A percentile compares a stretch with the other conserved stretches of the same genome.
Conservation (phyloP, 371 early-diverging fungal species). For the Rhizopus stolonifer region DNA sequence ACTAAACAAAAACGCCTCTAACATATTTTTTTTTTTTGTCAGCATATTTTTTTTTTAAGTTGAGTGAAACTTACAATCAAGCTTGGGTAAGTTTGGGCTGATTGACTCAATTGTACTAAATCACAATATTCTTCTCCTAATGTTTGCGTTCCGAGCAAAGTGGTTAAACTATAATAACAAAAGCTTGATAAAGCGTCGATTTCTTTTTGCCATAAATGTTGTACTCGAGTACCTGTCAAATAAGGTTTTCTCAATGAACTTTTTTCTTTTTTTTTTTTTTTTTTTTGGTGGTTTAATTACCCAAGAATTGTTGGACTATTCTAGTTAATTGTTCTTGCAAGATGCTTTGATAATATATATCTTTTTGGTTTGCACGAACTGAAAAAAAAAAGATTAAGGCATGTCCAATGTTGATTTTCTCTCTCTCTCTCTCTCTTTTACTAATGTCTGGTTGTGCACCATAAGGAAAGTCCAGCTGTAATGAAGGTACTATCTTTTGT, state of each 20-base stretch:
- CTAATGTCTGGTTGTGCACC: constrained; percentile 84
- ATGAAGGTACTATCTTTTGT: background rate
- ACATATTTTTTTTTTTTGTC: background rate
- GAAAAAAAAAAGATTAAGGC: too few species aligned
- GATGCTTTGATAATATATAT: constrained; percentile 71
- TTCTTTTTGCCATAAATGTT: constrained; percentile 68
- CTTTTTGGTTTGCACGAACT: constrained; percentile 89
- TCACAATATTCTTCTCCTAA: constrained; percentile 94
- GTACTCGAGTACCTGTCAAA: constrained; percentile 39
- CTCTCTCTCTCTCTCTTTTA: constrained; percentile 17
- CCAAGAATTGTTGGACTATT: constrained; percentile 65
- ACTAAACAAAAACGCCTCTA: constrained; percentile 57
- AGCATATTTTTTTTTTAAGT: too few species aligned
- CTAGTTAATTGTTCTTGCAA: constrained; percentile 64
- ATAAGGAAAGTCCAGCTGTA: constrained; percentile 57
- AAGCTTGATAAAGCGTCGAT: constrained; percentile 62
- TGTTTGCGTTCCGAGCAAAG: constrained; percentile 77
- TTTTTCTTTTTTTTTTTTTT: too few species aligned
- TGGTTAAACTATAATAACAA: constrained; percentile 75
- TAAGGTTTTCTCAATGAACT: too few species aligned
- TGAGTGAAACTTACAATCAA: constrained; percentile 45
- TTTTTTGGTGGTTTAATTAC: constrained; percentile 28
- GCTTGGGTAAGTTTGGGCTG: constrained; percentile 50
- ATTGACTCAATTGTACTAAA: constrained; percentile 65
- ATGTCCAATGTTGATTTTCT: background rate